These are phyloP conservation scores for Hyaloscypha variabilis DNA, from an alignment of 495 filamentous ascomycete genomes.

Conservation along the genomic window DNA sequence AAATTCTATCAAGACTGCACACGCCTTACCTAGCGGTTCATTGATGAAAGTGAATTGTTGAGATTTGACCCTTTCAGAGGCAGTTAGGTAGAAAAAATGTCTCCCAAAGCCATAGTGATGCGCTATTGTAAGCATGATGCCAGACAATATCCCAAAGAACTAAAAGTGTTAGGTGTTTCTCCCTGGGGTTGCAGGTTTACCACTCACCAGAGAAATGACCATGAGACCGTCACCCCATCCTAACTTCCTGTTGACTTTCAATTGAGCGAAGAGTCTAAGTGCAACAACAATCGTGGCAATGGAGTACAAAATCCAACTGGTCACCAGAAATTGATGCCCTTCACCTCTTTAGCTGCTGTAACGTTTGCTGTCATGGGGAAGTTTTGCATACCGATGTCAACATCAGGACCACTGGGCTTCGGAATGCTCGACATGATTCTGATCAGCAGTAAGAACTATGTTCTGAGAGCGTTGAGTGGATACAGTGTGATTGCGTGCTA, in stretches of 20 bases:
- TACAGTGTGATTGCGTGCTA: neutral
- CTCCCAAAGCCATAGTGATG: slow-evolving; percentile 1
- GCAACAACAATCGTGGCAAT: slow-evolving; percentile 1
- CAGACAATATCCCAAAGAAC: no score
- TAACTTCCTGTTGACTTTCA: neutral
- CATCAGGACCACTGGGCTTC: neutral
- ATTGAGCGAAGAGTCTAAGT: neutral
- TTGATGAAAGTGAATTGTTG: slow-evolving; percentile 1
- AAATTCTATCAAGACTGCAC: no score
- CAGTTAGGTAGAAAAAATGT: no score
- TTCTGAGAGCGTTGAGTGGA: neutral
- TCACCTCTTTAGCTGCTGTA: neutral
- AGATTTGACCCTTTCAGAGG: neutral
- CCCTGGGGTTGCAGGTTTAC: neutral
- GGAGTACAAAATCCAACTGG: neutral
- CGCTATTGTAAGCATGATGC: neutral
- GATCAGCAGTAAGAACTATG: neutral
- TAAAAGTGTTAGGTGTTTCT: neutral
- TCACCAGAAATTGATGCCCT: slow-evolving; percentile 1
- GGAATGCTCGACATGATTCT: slow-evolving; percentile 7
- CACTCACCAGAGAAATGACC: slow-evolving; percentile 7
- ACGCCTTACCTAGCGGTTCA: neutral
- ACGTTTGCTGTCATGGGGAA: no score
- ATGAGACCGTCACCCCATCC: slow-evolving; percentile 6
- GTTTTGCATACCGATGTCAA: neutral